Conservation (phyloP, 2,329 filamentous ascomycete species). For the Alternaria alternata region DNA sequence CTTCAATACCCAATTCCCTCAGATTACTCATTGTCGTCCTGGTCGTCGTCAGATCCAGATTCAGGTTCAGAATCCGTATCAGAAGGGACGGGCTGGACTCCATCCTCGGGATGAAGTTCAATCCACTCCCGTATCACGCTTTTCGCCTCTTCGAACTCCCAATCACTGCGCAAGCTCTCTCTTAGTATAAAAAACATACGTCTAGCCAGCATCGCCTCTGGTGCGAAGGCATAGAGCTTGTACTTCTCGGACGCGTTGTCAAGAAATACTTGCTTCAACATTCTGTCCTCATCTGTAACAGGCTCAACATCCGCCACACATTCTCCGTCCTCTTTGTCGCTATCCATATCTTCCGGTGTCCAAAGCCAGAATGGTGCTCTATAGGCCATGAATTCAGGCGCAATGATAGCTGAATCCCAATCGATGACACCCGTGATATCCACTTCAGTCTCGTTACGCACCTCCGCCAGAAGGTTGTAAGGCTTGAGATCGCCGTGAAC, state of each 20-base stretch:
- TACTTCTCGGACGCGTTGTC: slow-evolving; percentile 35
- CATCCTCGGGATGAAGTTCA: slow-evolving; percentile 13
- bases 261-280: slow-evolving; percentile 41
- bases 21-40: background rate
- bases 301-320: background rate
- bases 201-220: slow-evolving; percentile 29
- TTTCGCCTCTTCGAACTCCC: slow-evolving; percentile 1
- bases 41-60: background rate
- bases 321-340: background rate
- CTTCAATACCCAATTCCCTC: no score
- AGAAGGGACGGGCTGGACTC: background rate
- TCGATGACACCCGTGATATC: slow-evolving; percentile 41
- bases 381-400: slow-evolving; percentile 43
- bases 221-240: slow-evolving; percentile 31
- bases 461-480: slow-evolving; percentile 42
- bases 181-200: slow-evolving; percentile 5
- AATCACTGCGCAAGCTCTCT: background rate
- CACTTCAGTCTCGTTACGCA: slow-evolving; percentile 6
- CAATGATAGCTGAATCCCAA: slow-evolving; percentile 47
- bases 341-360: slow-evolving; percentile 2
- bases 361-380: slow-evolving; percentile 46
- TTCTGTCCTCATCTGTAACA: slow-evolving; percentile 1
- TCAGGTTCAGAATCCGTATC: background rate
- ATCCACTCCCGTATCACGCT: slow-evolving; percentile 13
- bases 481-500: slow-evolving; percentile 38